These are phyloP conservation scores for Hibiscus mutabilis DNA, from an alignment of 345 rosid species.

Conservation along the genomic window DNA sequence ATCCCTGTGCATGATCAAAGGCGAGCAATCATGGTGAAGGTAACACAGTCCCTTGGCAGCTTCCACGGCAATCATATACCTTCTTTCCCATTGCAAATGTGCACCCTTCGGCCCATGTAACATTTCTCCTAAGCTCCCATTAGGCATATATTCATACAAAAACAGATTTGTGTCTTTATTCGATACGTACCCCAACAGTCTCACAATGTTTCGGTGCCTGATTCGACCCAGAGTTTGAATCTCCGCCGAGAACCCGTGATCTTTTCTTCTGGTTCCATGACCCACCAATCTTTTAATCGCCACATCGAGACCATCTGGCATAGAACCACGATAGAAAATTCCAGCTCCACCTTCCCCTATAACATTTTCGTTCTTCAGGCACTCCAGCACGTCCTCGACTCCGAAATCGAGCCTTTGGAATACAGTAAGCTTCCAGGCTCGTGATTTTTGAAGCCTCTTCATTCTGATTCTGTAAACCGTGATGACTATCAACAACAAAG, in stretches of 20 bases:
- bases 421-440: slow-evolving; percentile 73
- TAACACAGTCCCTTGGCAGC: slow-evolving; percentile 85
- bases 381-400: slow-evolving; percentile 70
- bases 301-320: neutral
- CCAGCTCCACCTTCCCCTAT: slow-evolving; percentile 77
- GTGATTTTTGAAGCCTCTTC: slow-evolving; percentile 37
- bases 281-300: neutral
- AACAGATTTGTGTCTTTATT: slow-evolving; percentile 80
- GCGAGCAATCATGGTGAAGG: slow-evolving; percentile 91
- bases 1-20: slow-evolving; percentile 78
- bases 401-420: slow-evolving; percentile 72
- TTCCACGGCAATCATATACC: slow-evolving; percentile 61
- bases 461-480: slow-evolving; percentile 40
- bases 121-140: slow-evolving; percentile 85
- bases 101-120: slow-evolving; percentile 83
- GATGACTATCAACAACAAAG: slow-evolving; percentile 31
- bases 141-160: slow-evolving; percentile 83
- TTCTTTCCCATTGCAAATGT: slow-evolving; percentile 72
- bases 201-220: slow-evolving; percentile 34
- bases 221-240: neutral
- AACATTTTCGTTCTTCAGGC: slow-evolving; percentile 75
- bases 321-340: neutral
- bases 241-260: neutral
- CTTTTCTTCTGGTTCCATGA: neutral
- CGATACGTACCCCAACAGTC: slow-evolving; percentile 68